Conservation (phyloP, 2,329 filamentous ascomycete species). For the Talaromyces atroroseus region DNA sequence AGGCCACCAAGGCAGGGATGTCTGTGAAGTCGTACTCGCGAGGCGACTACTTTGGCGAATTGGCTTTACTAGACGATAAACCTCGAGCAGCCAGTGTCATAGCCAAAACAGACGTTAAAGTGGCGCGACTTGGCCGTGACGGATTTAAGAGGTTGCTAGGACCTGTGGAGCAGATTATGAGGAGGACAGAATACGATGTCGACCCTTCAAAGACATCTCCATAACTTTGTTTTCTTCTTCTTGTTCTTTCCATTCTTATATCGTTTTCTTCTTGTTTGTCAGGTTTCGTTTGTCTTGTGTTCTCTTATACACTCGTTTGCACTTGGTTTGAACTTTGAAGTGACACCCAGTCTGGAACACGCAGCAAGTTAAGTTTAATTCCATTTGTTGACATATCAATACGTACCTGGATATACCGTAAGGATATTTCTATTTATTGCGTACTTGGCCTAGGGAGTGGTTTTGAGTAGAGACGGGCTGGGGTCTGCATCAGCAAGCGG, state of each 20-base stretch:
- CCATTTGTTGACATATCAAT: neutral
- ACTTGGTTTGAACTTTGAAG: neutral
- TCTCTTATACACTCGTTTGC: neutral
- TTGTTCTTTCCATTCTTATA: neutral
- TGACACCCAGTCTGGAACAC: neutral
- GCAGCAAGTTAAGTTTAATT: neutral
- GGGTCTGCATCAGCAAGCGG: too few relatives aligned
- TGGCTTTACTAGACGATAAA: slow-evolving; percentile 87
- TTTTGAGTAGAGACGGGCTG: too few relatives aligned
- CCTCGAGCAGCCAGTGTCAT: slow-evolving; percentile 86
- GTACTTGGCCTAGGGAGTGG: too few relatives aligned
- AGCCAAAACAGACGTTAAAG: slow-evolving; percentile 80
- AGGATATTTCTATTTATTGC: too few relatives aligned
- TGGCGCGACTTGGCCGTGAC: slow-evolving; percentile 84
- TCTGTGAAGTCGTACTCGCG: slow-evolving; percentile 78
- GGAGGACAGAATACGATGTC: slow-evolving; percentile 52
- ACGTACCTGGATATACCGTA: too few relatives aligned
- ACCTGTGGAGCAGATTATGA: slow-evolving; percentile 90
- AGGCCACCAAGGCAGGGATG: slow-evolving; percentile 73
- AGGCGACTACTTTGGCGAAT: slow-evolving; percentile 95
- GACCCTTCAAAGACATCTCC: slow-evolving; percentile 17
- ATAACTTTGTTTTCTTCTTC: neutral
- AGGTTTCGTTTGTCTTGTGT: neutral
- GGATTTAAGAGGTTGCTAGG: slow-evolving; percentile 91
- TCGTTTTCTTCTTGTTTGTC: neutral